Evolutionary conservation across 2,329 filamentous ascomycete genomes (phyloP).

Genomic region (Colletotrichum lindemuthianum): DNA sequence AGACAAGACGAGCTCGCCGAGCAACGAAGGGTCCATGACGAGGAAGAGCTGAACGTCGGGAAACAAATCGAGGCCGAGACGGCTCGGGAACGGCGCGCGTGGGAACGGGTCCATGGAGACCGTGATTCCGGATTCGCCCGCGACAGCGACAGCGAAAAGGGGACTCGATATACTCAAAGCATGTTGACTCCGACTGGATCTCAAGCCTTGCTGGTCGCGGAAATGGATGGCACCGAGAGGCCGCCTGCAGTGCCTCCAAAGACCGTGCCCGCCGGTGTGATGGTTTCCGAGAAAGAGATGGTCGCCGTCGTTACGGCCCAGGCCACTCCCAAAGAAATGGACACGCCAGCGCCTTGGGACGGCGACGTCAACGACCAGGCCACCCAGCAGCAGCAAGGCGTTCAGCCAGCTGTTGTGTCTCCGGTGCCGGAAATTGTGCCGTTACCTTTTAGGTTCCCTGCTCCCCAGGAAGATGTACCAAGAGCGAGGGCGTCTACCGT

Average conservation of each 20-base stretch:
- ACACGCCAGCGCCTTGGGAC: slow-evolving; percentile 39
- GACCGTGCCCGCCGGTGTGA: slow-evolving; percentile 50
- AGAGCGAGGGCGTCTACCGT: slow-evolving; percentile 70
- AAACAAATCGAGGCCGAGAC: slow-evolving; percentile 72
- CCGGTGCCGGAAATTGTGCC: slow-evolving; percentile 68
- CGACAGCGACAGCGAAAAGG: slow-evolving; percentile 59
- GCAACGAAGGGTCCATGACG: slow-evolving; percentile 63
- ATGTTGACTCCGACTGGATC: slow-evolving; percentile 5
- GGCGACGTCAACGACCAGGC: neutral
- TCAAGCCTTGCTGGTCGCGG: slow-evolving; percentile 50
- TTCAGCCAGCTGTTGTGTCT: slow-evolving; percentile 44
- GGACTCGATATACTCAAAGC: slow-evolving; percentile 38
- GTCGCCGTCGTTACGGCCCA: slow-evolving; percentile 62
- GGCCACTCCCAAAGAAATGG: slow-evolving; percentile 61
- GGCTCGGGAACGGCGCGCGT: slow-evolving; percentile 70
- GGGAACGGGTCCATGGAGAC: slow-evolving; percentile 82
- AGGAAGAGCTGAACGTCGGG: slow-evolving; percentile 76
- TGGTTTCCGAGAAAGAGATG: slow-evolving; percentile 52
- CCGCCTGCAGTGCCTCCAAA: slow-evolving; percentile 39
- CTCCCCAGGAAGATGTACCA: slow-evolving; percentile 48
- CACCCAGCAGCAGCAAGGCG: neutral
- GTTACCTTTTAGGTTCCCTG: slow-evolving; percentile 71
- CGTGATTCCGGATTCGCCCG: slow-evolving; percentile 60
- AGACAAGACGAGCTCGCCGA: slow-evolving; percentile 61
- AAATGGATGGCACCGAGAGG: slow-evolving; percentile 52